Conservation (phyloP, 306 rosid genomes). For the Pyrus bretschneideri region DNA sequence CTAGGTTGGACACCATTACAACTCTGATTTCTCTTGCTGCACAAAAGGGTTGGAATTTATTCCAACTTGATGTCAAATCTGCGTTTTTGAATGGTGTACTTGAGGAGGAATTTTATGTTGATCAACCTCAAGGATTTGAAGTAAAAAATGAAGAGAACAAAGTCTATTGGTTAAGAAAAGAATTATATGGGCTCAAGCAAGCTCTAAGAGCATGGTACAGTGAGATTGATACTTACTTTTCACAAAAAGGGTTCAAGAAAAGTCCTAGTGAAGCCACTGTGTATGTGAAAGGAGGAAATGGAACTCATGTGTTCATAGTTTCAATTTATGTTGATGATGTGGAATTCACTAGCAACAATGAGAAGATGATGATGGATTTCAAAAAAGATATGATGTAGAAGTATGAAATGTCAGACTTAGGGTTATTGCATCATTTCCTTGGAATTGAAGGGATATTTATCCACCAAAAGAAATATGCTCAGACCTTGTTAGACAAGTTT, state of each 20-base stretch:
- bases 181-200: background rate
- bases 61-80: background rate
- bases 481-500: no score
- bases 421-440: no score
- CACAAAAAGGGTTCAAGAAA: accelerated
- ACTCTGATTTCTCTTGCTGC: no score
- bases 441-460: no score
- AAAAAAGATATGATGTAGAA: no score
- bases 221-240: background rate
- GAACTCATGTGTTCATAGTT: no score
- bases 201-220: background rate
- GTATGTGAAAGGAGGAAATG: background rate
- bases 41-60: no score
- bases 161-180: background rate
- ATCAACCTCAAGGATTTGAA: background rate
- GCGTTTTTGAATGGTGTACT: background rate
- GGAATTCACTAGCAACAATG: no score
- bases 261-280: background rate
- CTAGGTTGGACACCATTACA: no score
- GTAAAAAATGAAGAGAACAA: background rate
- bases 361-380: no score
- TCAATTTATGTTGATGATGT: background rate
- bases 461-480: no score
- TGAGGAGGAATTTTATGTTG: background rate
- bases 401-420: no score